A percentile compares a stretch with the other conserved stretches of the same genome.
Evolutionary conservation across 306 rosid species (phyloP).

Genomic region (Sicyos baderoa): DNA sequence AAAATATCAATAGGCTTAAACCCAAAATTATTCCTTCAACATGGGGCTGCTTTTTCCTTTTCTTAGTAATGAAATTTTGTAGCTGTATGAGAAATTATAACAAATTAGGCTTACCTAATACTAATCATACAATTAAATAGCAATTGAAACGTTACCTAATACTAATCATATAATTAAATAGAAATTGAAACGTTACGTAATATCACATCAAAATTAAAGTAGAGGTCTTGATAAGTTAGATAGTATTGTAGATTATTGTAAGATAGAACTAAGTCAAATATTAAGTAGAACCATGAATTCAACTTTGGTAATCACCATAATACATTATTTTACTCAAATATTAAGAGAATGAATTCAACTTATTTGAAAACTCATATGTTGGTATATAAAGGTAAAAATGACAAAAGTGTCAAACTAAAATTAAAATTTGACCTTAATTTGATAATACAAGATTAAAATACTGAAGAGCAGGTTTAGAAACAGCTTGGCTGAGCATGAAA

Average conservation of each 20-base stretch:
- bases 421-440: background rate
- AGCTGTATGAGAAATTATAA: background rate
- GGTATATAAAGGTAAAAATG: background rate
- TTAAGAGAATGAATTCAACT: too few relatives aligned
- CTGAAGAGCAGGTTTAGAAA: background rate
- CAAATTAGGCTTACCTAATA: background rate
- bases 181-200: background rate
- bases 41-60: background rate
- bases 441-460: conserved; percentile 8
- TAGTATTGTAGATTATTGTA: too few relatives aligned
- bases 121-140: background rate
- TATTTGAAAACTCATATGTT: too few relatives aligned
- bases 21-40: background rate
- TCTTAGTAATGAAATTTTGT: background rate
- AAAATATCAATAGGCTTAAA: background rate
- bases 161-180: background rate
- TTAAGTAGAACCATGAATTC: too few relatives aligned
- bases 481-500: conserved; percentile 1
- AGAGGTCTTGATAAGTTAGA: background rate
- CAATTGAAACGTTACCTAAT: background rate
- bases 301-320: too few relatives aligned
- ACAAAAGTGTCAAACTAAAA: background rate
- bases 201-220: background rate
- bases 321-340: too few relatives aligned
- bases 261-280: too few relatives aligned